A percentile compares a stretch with the other conserved stretches of the same genome.
These are phyloP conservation scores for Debaryomyces prosopidis DNA, from an alignment of 805 yeast genomes.

Conservation along the genomic window DNA sequence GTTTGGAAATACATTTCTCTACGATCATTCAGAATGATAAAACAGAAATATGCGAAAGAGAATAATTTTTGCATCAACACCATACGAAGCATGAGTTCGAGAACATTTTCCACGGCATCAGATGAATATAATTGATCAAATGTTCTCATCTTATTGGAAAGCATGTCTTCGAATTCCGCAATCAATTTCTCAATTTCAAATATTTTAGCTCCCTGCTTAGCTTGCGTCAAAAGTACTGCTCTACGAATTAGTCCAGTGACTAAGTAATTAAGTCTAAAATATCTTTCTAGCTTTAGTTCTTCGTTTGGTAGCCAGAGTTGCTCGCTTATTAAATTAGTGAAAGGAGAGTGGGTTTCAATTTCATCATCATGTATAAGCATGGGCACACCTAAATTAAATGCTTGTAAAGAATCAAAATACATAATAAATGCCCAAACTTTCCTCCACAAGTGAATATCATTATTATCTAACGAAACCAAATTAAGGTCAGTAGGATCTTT, in stretches of 20 bases:
- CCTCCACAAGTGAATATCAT: constrained; percentile 7
- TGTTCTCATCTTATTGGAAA: background rate
- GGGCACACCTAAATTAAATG: constrained; percentile 2
- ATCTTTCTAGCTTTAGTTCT: background rate
- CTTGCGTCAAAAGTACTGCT: background rate
- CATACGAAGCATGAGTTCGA: constrained; percentile 7
- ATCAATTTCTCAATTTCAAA: constrained; percentile 1
- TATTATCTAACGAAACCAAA: background rate
- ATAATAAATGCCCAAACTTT: constrained; percentile 6
- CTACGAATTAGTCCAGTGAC: background rate
- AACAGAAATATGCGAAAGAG: constrained; percentile 2
- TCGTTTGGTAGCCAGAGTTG: background rate
- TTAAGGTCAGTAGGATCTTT: constrained; percentile 3
- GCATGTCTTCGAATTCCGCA: constrained; percentile 3
- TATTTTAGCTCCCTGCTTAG: background rate
- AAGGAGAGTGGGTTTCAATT: background rate
- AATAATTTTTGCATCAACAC: constrained; percentile 2
- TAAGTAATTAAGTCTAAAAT: background rate
- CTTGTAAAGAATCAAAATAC: constrained; percentile 7
- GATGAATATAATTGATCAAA: background rate
- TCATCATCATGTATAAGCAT: background rate
- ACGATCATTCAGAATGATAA: background rate
- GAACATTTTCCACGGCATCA: constrained; percentile 4
- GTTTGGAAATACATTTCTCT: background rate
- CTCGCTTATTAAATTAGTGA: no score